phyloP scores from a whole-genome alignment of 441 rosid species.

The Jatropha podagrica region DNA sequence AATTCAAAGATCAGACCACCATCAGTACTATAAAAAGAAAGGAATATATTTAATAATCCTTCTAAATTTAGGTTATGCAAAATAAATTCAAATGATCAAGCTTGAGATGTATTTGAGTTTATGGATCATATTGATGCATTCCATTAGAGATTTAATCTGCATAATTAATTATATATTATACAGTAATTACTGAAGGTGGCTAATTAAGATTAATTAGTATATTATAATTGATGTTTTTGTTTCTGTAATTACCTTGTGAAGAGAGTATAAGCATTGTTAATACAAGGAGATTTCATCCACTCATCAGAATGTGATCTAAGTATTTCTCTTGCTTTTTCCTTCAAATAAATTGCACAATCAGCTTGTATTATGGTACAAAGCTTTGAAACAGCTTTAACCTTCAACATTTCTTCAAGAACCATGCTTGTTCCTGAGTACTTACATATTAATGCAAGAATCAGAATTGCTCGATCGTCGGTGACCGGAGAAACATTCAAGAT shows the following conservation, averaged over 20 bases:
- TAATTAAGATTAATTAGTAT: no score
- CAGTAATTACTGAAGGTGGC: not conserved
- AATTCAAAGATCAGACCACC: no score
- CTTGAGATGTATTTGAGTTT: not conserved
- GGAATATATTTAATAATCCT: not conserved
- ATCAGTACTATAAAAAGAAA: not conserved
- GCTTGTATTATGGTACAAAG: conserved; percentile 49
- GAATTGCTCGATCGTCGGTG: conserved; percentile 51
- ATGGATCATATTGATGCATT: no score
- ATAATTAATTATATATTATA: not conserved
- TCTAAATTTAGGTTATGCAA: not conserved
- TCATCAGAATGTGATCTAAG: conserved; percentile 45
- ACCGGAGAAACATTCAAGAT: conserved; percentile 45
- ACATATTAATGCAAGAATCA: conserved; percentile 43
- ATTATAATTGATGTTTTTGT: no score
- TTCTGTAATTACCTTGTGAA: conserved; percentile 21
- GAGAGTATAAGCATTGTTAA: conserved; percentile 22
- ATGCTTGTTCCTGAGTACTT: conserved; percentile 39
- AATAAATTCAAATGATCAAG: not conserved
- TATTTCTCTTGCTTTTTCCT: conserved; percentile 51
- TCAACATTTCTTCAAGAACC: conserved; percentile 58
- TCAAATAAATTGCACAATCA: conserved; percentile 40
- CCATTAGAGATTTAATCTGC: not conserved
- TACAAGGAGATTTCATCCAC: conserved; percentile 65
- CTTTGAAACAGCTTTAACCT: conserved; percentile 50